Conservation (phyloP, 2,329 filamentous ascomycete species). For the Ceratocystis harringtonii region DNA sequence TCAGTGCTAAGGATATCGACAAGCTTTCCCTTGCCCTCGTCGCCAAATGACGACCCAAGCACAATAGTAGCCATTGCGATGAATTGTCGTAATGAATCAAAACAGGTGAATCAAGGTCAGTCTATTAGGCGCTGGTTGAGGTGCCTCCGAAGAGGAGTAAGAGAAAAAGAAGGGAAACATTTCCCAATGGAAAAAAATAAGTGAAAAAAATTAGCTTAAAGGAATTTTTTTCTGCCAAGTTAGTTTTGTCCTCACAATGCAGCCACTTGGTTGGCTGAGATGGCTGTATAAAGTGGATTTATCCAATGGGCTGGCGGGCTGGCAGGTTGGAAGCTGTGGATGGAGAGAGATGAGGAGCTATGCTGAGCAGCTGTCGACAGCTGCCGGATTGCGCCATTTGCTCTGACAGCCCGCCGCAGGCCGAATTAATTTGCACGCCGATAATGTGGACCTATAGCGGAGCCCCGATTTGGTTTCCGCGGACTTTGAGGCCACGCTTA, state of each 20-base stretch:
- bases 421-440: not conserved
- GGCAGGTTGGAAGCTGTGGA: not conserved
- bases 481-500: not conserved
- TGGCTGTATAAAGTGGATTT: not conserved
- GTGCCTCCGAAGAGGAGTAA: slow-evolving; percentile 17
- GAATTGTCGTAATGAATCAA: slow-evolving; percentile 14
- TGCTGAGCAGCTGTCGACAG: not conserved
- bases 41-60: slow-evolving; percentile 17
- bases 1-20: slow-evolving; percentile 16
- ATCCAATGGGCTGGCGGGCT: not conserved
- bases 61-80: slow-evolving; percentile 18
- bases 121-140: slow-evolving; percentile 15
- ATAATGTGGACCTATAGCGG: not conserved
- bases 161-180: slow-evolving; percentile 16
- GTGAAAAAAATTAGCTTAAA: slow-evolving; percentile 14
- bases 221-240: slow-evolving; percentile 3
- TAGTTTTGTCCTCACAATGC: not conserved
- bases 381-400: too few species aligned
- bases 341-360: not conserved
- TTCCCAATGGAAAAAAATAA: not conserved
- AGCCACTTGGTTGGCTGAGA: not conserved
- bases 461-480: slow-evolving; percentile 1
- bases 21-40: slow-evolving; percentile 18
- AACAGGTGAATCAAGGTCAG: slow-evolving; percentile 12
- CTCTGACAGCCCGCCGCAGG: not conserved